A percentile compares a stretch with the other conserved stretches of the same genome.
Conservation (phyloP, 441 rosid genomes). For the Manihot esculenta region DNA sequence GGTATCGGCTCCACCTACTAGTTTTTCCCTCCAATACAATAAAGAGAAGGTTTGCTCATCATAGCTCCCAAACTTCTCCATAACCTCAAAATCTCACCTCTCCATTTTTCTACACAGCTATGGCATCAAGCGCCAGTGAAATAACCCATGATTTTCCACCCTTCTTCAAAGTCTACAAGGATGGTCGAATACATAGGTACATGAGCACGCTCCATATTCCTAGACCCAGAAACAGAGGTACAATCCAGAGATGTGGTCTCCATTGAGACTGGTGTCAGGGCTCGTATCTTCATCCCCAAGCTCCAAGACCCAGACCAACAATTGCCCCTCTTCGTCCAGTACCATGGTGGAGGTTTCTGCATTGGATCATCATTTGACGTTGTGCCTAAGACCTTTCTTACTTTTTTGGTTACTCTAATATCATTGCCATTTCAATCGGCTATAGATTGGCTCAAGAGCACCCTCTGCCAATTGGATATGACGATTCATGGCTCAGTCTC, state of each 20-base stretch:
- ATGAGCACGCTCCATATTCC: not conserved
- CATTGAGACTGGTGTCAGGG: not conserved
- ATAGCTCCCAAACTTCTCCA: too few species aligned
- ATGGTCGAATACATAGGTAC: not conserved
- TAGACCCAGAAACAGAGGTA: not conserved
- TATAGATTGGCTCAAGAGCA: not conserved
- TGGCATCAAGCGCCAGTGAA: not conserved
- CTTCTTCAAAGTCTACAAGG: not conserved
- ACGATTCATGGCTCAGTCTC: not conserved
- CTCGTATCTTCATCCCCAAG: constrained; percentile 2
- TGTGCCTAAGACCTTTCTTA: not conserved
- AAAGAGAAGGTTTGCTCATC: too few species aligned
- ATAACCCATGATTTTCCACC: not conserved
- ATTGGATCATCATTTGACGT: not conserved
- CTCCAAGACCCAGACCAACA: not conserved
- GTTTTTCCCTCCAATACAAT: too few species aligned
- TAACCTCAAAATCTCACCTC: not conserved
- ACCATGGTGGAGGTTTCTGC: not conserved
- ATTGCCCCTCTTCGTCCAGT: not conserved
- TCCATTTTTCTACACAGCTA: not conserved
- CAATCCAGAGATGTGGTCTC: not conserved
- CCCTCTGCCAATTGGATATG: not conserved
- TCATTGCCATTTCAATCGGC: not conserved
- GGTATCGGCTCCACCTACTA: too few species aligned
- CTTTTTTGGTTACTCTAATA: not conserved